Percentiles rank a stretch among this genome's conserved stretches.
These are phyloP conservation scores for Xylariaceae sp. DNA, from an alignment of 2,329 filamentous ascomycete genomes.

Conservation along the genomic window DNA sequence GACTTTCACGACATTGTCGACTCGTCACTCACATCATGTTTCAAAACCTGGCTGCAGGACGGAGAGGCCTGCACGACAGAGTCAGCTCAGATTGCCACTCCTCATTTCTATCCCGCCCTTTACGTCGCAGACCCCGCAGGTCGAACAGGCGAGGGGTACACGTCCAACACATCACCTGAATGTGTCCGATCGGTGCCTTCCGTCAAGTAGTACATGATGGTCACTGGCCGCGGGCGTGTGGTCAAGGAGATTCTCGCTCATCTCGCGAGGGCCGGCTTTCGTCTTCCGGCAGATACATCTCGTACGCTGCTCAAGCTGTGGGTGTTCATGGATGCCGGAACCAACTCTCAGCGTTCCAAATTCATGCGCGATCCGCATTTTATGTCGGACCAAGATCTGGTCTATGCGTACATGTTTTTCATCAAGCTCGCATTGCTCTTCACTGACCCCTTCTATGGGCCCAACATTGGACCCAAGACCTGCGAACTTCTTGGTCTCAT, in stretches of 20 bases:
- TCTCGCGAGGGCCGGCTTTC: slow-evolving; percentile 57
- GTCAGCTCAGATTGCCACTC: slow-evolving; percentile 1
- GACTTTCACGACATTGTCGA: slow-evolving; percentile 53
- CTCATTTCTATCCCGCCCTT: slow-evolving; percentile 16
- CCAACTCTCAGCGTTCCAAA: slow-evolving; percentile 51
- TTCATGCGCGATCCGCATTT: slow-evolving; percentile 51
- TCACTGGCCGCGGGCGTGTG: slow-evolving; percentile 55
- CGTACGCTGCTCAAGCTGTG: slow-evolving; percentile 63
- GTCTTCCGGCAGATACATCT: slow-evolving; percentile 48
- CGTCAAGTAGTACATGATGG: slow-evolving; percentile 66
- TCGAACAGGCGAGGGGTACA: slow-evolving; percentile 7
- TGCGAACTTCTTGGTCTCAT: slow-evolving; percentile 55
- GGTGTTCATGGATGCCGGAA: slow-evolving; percentile 67
- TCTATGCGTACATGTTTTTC: slow-evolving; percentile 62
- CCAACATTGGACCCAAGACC: slow-evolving; percentile 33
- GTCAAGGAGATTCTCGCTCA: slow-evolving; percentile 61
- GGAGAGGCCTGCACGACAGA: not conserved
- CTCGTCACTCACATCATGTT: slow-evolving; percentile 37
- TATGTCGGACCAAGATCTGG: slow-evolving; percentile 60
- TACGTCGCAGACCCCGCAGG: slow-evolving; percentile 14
- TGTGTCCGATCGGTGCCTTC: slow-evolving; percentile 55
- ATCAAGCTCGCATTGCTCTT: slow-evolving; percentile 71
- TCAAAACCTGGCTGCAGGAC: slow-evolving; percentile 1
- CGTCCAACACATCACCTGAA: slow-evolving; percentile 10
- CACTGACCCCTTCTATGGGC: slow-evolving; percentile 59